A percentile compares a stretch with the other conserved stretches of the same genome.
Conservation (phyloP, 139 green algal species). For the Ulvella scutata region DNA sequence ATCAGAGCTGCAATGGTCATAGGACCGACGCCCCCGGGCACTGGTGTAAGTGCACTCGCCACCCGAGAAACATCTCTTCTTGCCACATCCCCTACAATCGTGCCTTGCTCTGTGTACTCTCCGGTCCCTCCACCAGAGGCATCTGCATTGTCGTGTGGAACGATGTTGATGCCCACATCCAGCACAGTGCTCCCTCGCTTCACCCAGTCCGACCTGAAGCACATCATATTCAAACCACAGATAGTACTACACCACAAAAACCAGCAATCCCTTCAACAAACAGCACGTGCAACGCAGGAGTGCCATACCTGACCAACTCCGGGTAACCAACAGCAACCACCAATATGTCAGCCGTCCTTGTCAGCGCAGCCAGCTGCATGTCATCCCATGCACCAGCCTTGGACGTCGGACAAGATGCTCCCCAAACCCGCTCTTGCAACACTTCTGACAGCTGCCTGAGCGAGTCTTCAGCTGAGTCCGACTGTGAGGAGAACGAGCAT, state of each 20-base stretch:
- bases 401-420: not conserved
- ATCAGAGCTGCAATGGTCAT: constrained; percentile 88
- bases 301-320: constrained; percentile 11
- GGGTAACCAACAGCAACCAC: constrained; percentile 59
- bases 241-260: not conserved
- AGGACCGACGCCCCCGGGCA: constrained; percentile 78
- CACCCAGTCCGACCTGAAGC: constrained; percentile 48
- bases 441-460: not conserved
- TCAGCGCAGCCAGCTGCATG: constrained; percentile 28
- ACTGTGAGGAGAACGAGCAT: too few species aligned
- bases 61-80: constrained; percentile 44
- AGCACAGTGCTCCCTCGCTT: constrained; percentile 51
- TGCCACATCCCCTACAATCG: constrained; percentile 70
- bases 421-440: not conserved
- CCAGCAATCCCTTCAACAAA: not conserved
- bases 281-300: not conserved
- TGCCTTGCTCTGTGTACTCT: too few species aligned
- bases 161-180: constrained; percentile 56
- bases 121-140: too few species aligned
- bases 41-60: constrained; percentile 57
- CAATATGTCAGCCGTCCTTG: constrained; percentile 52
- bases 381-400: constrained; percentile 18
- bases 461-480: too few species aligned
- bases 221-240: not conserved
- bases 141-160: constrained; percentile 8